Evolutionary conservation across 345 rosid genomes (phyloP).

Genomic region (Fremontodendron californicum): DNA sequence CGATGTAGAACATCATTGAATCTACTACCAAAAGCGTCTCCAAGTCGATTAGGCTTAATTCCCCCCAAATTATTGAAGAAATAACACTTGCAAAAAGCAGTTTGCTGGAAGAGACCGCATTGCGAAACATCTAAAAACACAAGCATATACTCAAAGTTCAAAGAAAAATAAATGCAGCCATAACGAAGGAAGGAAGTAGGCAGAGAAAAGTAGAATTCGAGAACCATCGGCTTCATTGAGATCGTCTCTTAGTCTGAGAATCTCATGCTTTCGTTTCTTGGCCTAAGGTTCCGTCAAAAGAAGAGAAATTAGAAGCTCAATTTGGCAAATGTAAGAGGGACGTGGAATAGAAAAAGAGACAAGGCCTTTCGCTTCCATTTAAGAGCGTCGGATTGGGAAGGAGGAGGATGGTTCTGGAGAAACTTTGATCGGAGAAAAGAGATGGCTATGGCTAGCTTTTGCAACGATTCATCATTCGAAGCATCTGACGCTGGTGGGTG

Average conservation of each 20-base stretch:
- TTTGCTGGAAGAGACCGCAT: constrained; percentile 55
- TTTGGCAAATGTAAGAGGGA: not conserved
- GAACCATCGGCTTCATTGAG: constrained; percentile 76
- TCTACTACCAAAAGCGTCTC: constrained; percentile 42
- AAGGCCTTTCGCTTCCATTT: constrained; percentile 87
- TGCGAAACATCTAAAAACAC: constrained; percentile 42
- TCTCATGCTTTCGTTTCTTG: constrained; percentile 70
- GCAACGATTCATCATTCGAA: constrained; percentile 44
- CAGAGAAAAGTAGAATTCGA: not conserved
- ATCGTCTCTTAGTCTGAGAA: constrained; percentile 62
- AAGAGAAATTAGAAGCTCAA: not conserved
- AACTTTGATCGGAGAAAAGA: constrained; percentile 75
- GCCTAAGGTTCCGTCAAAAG: constrained; percentile 41
- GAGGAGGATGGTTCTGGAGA: constrained; percentile 30
- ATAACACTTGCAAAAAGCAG: constrained; percentile 76
- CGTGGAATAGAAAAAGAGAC: not conserved
- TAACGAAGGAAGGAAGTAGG: not conserved
- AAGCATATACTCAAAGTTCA: not conserved
- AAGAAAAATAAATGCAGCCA: not conserved
- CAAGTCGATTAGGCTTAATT: constrained; percentile 30
- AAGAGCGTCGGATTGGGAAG: constrained; percentile 46
- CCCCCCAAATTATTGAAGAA: constrained; percentile 84
- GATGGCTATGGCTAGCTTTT: constrained; percentile 64
- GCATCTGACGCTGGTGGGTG: constrained; percentile 12
- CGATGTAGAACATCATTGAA: constrained; percentile 64